phyloP scores from a whole-genome alignment of 768 basidiomycete species.

The Lactarius trivialis region DNA sequence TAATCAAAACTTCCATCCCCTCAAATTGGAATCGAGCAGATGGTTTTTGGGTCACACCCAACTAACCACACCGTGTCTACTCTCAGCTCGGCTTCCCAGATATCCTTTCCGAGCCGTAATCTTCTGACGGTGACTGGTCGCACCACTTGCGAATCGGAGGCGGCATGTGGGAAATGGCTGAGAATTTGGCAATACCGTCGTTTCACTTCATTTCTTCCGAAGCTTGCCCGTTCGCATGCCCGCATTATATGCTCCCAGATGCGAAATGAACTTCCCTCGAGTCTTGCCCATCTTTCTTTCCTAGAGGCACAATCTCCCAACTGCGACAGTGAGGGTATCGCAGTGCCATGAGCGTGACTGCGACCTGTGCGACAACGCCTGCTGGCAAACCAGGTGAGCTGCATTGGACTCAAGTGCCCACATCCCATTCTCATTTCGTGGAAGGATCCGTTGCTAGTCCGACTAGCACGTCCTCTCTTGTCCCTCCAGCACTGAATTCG shows the following conservation, averaged over 20 bases:
- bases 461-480: background rate
- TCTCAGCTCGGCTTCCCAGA: background rate
- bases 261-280: constrained; percentile 2
- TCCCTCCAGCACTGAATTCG: background rate
- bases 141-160: background rate
- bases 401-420: background rate
- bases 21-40: background rate
- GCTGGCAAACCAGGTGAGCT: background rate
- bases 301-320: constrained; percentile 1
- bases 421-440: background rate
- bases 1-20: background rate
- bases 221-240: constrained; percentile 3
- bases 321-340: background rate
- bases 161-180: constrained; percentile 16
- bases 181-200: constrained; percentile 5
- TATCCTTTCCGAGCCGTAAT: background rate
- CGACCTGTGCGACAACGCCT: background rate
- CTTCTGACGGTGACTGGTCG: background rate
- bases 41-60: background rate
- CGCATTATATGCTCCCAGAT: constrained; percentile 16
- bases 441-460: background rate
- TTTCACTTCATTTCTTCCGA: background rate
- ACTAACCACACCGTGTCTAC: background rate
- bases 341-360: background rate
- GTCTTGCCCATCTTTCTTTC: constrained; percentile 7